Percentiles rank a stretch among this genome's conserved stretches.
These are phyloP conservation scores for Pseudevernia furfuracea DNA, from an alignment of 495 filamentous ascomycete genomes.

Conservation along the genomic window DNA sequence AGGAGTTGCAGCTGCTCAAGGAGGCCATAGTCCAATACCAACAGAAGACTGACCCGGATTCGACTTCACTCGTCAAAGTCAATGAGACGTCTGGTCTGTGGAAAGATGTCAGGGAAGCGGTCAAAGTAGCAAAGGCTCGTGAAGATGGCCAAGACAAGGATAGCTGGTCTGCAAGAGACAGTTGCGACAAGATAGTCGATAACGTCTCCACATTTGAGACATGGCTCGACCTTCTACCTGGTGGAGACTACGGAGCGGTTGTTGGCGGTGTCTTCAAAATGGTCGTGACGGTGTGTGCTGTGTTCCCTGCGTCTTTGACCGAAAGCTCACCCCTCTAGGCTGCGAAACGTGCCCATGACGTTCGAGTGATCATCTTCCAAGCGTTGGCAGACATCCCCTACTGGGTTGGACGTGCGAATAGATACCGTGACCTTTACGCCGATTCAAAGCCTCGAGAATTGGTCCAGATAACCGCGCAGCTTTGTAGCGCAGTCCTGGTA, in stretches of 20 bases:
- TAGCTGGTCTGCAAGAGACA: background rate
- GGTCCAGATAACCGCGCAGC: background rate
- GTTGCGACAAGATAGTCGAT: background rate
- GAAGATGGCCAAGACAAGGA: background rate
- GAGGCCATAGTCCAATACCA: background rate
- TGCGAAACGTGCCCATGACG: conserved; percentile 7
- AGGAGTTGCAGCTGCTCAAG: conserved; percentile 1
- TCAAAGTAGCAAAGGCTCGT: background rate
- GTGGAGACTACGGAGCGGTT: conserved; percentile 15
- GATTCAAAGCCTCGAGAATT: background rate
- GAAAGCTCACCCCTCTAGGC: background rate
- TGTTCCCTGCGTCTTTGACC: no score
- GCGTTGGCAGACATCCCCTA: conserved; percentile 13
- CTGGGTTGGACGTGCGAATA: background rate
- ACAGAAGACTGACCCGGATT: background rate
- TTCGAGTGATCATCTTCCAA: conserved; percentile 7
- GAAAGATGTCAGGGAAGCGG: background rate
- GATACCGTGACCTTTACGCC: background rate
- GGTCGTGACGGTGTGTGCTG: background rate
- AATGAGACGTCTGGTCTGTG: background rate
- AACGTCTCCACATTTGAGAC: conserved; percentile 1
- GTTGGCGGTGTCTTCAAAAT: conserved; percentile 15
- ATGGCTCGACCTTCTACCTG: conserved; percentile 11
- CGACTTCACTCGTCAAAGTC: background rate
- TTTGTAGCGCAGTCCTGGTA: conserved; percentile 2